Percentiles rank a stretch among this genome's conserved stretches.
These are phyloP conservation scores for Chalciporus pseudorubinellus DNA, from an alignment of 768 basidiomycete genomes.

Conservation along the genomic window DNA sequence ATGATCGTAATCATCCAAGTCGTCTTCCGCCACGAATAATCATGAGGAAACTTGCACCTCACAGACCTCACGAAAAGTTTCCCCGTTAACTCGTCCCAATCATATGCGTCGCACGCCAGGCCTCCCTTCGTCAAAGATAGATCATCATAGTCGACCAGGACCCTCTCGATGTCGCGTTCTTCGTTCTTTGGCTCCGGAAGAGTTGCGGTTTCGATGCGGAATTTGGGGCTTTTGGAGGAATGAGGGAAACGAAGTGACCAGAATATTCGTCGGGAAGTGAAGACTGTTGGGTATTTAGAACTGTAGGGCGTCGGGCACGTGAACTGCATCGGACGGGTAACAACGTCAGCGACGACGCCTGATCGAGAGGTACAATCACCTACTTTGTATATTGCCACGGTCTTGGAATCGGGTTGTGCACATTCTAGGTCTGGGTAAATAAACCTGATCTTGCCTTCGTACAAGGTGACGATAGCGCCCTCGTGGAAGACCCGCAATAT, in stretches of 20 bases:
- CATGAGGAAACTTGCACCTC: conserved; percentile 22
- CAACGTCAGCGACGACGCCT: background rate
- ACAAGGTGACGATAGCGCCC: conserved; percentile 24
- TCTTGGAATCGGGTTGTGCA: conserved; percentile 12
- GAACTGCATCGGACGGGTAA: conserved; percentile 14
- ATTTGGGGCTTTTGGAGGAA: conserved; percentile 9
- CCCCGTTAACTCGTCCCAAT: conserved; percentile 33
- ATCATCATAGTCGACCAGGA: conserved; percentile 25
- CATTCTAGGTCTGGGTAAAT: conserved; percentile 26
- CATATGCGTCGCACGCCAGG: conserved; percentile 24
- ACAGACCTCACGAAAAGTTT: conserved; percentile 26
- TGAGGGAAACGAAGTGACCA: conserved; percentile 23
- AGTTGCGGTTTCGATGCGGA: conserved; percentile 22
- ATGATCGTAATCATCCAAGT: conserved; percentile 23
- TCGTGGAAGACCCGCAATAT: conserved; percentile 29
- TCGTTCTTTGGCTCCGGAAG: conserved; percentile 15
- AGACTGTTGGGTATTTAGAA: conserved; percentile 19
- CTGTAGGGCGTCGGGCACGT: conserved; percentile 13
- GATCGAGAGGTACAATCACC: background rate
- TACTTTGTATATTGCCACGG: conserved; percentile 20
- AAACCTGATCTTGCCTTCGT: conserved; percentile 26
- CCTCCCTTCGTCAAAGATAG: conserved; percentile 3
- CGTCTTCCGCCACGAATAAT: conserved; percentile 24
- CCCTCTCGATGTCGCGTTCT: conserved; percentile 18
- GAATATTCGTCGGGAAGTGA: conserved; percentile 30